Base-by-base conservation (phyloP, 345 rosid species). In the Microcos paniculata region DNA sequence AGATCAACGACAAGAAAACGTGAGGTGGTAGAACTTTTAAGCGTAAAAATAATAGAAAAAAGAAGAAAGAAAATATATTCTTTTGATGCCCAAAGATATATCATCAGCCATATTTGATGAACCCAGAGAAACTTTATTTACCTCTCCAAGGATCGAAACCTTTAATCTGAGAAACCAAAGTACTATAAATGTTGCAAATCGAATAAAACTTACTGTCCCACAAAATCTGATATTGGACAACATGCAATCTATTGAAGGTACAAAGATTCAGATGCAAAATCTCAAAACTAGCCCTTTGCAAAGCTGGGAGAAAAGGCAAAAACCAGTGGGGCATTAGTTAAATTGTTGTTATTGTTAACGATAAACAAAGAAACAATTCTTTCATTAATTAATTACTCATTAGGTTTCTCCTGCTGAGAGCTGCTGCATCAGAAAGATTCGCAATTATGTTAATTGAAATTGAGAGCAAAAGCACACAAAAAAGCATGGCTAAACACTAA, bases 161-260 rank as follows among this genome's bases (percentile, higher is more conserved):
- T 72, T 28, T 51, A 46, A 66, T 73, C 49, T 63, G 64, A 77
- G 6, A 73, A 42, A 72, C 24, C 19, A 67, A 45, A 49, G 38
- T 59, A 55, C 40, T 75, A 23, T 24, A 40, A 11, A 35, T 3
- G 4, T 35, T 70, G 35, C 65, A 55, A 74, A 70, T 53, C 74
- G 78, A 80, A 75, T 71, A 75, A 48, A 75, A 68, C 70, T 61
- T 66, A 71, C 28, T 84, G 85, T 28, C 84, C 88, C 84, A 82
- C 84, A 74, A 80, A 85, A 85, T 80, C 83, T 66, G 70, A 72
- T 56, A 71, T 74, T 72, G 69, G 78, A 82, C 80, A 76, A 67
- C 77, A 80, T 76, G 85, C 80, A 80, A 80, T 82, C 84, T 79
- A 76, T 38, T 58, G 70, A 70, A 78, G 83, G 80, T 76, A 77